These are phyloP conservation scores for Melampsora larici-populina DNA, from an alignment of 1,284 basidiomycete genomes.

Conservation along the genomic window DNA sequence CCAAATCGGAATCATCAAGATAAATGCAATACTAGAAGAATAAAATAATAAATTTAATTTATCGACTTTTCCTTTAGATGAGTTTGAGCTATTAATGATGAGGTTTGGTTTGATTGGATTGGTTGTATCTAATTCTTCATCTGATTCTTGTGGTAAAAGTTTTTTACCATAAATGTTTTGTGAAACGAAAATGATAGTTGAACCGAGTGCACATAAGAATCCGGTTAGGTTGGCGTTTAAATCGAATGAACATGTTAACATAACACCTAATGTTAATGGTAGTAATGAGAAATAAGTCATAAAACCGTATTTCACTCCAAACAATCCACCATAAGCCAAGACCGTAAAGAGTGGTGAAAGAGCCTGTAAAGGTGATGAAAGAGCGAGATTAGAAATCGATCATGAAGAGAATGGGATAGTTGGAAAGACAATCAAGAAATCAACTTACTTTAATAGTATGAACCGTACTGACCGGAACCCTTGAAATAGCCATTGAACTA, in stretches of 20 bases:
- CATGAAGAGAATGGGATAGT: background rate
- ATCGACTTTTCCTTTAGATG: constrained; percentile 66
- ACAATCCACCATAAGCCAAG: constrained; percentile 83
- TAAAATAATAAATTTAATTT: constrained; percentile 96
- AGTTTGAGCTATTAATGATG: constrained; percentile 31
- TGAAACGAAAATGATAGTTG: constrained; percentile 90
- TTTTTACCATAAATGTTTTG: constrained; percentile 99
- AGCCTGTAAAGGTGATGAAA: constrained; percentile 62
- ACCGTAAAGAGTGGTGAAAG: constrained; percentile 96
- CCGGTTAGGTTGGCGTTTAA: constrained; percentile 77
- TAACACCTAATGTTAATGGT: constrained; percentile 90
- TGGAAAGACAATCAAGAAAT: background rate
- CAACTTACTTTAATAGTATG: constrained; percentile 91
- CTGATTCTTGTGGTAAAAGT: constrained; percentile 67
- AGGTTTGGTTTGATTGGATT: background rate
- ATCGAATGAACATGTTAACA: constrained; percentile 94
- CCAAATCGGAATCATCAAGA: constrained; percentile 94
- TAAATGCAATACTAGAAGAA: constrained; percentile 87
- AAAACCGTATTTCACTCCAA: constrained; percentile 84
- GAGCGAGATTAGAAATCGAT: background rate
- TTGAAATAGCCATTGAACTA: constrained; percentile 89
- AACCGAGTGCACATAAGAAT: constrained; percentile 84
- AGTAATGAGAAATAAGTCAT: constrained; percentile 92
- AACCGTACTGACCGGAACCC: constrained; percentile 94
- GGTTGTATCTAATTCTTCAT: constrained; percentile 53